These are phyloP conservation scores for Conoideocrella luteorostrata DNA, from an alignment of 2,329 filamentous ascomycete genomes.

Conservation along the genomic window DNA sequence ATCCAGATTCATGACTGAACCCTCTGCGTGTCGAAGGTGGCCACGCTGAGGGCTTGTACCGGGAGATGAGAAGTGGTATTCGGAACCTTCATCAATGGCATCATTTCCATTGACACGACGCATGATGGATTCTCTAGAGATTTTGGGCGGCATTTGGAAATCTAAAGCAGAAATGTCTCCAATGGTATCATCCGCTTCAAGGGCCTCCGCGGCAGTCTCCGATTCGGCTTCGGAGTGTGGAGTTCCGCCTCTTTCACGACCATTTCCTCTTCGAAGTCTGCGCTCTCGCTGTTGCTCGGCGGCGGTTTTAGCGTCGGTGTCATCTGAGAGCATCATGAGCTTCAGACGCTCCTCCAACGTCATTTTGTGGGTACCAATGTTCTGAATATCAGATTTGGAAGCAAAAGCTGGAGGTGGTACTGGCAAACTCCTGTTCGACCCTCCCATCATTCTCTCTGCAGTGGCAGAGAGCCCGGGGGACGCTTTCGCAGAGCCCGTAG, in stretches of 20 bases:
- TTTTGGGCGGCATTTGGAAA: constrained; percentile 65
- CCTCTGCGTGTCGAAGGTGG: constrained; percentile 29
- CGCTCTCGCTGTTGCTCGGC: constrained; percentile 63
- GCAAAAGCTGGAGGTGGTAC: constrained; percentile 61
- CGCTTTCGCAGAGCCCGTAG: constrained; percentile 43
- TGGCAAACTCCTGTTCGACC: constrained; percentile 62
- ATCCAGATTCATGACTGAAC: constrained; percentile 44
- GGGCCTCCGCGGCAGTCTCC: constrained; percentile 25
- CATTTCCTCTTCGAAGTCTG: constrained; percentile 56
- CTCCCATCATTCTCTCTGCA: constrained; percentile 63
- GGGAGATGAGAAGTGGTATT: constrained; percentile 59
- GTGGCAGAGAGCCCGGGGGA: constrained; percentile 61
- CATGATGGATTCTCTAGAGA: constrained; percentile 90
- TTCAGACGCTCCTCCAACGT: constrained; percentile 78
- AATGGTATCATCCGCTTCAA: constrained; percentile 53
- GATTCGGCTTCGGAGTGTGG: constrained; percentile 33
- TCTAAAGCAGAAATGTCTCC: constrained; percentile 56
- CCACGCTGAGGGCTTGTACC: constrained; percentile 51
- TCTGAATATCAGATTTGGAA: constrained; percentile 72
- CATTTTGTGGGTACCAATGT: constrained; percentile 69
- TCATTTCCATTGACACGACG: constrained; percentile 70
- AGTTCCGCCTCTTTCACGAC: constrained; percentile 44
- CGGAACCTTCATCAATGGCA: constrained; percentile 50
- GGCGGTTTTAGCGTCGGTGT: constrained; percentile 49
- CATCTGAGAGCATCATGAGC: constrained; percentile 80